Evolutionary conservation across 2,329 filamentous ascomycete species (phyloP).

Genomic region (Purpureocillium lavendulum): DNA sequence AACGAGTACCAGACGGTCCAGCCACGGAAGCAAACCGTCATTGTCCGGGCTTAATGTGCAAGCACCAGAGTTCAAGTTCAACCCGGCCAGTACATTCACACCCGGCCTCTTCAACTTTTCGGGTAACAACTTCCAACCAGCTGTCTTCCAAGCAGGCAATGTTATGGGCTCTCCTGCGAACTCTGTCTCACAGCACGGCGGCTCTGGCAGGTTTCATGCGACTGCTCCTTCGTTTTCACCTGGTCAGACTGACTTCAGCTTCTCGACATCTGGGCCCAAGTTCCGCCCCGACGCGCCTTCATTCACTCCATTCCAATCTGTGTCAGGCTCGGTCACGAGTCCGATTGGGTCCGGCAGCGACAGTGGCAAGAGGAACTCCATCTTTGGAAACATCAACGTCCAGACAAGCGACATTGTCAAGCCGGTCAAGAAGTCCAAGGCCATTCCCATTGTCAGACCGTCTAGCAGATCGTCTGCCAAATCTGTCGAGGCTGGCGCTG

Average conservation of each 20-base stretch:
- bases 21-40: conserved; percentile 61
- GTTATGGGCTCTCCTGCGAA: conserved; percentile 9
- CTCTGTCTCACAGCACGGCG: conserved; percentile 22
- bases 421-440: conserved; percentile 66
- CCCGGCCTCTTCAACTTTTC: conserved; percentile 43
- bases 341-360: conserved; percentile 34
- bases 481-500: conserved; percentile 11
- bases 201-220: conserved; percentile 54
- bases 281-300: conserved; percentile 71
- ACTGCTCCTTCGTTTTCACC: conserved; percentile 66
- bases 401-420: conserved; percentile 54
- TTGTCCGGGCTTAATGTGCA: conserved; percentile 79
- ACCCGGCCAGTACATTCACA: conserved; percentile 43
- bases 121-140: conserved; percentile 37
- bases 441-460: conserved; percentile 70
- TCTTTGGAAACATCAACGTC: conserved; percentile 64
- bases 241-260: conserved; percentile 55
- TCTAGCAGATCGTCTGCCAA: conserved; percentile 38
- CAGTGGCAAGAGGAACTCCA: conserved; percentile 36
- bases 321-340: conserved; percentile 40
- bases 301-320: conserved; percentile 56
- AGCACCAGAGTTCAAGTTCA: conserved; percentile 83
- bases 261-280: conserved; percentile 56
- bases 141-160: conserved; percentile 32
- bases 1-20: conserved; percentile 28